These are phyloP conservation scores for Plasmodium coatneyi DNA, from an alignment of 169 alveolate genomes.

Conservation along the genomic window DNA sequence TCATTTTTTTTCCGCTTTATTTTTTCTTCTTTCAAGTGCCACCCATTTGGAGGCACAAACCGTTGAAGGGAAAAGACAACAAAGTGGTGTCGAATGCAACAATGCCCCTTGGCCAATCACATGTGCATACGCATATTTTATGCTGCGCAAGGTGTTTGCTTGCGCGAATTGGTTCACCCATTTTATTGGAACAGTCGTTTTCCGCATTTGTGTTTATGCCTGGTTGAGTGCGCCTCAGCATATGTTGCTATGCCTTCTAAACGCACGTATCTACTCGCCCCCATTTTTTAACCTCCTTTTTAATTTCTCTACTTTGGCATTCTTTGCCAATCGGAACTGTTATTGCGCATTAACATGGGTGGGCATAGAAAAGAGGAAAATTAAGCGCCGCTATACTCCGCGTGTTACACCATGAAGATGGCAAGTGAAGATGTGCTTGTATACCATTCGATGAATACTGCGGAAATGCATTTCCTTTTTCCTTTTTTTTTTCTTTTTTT, in stretches of 20 bases:
- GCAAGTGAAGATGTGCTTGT: not conserved
- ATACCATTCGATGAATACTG: not conserved
- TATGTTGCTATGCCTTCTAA: not conserved
- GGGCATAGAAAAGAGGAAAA: not conserved
- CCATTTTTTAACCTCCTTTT: not conserved
- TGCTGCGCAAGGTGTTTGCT: not conserved
- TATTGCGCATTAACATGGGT: not conserved
- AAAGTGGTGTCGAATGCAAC: not conserved
- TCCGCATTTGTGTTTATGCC: not conserved
- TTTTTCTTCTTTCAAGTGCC: not conserved
- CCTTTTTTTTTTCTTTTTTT: not conserved
- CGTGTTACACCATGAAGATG: not conserved
- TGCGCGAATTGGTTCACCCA: not conserved
- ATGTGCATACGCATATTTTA: not conserved
- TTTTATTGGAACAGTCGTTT: not conserved
- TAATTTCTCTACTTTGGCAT: not conserved
- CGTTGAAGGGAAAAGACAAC: not conserved
- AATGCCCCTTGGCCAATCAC: not conserved
- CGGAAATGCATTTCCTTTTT: not conserved
- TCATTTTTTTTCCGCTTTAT: not conserved
- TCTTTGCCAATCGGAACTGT: not conserved
- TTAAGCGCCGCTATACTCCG: not conserved
- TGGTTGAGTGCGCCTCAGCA: not conserved
- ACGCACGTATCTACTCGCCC: not conserved
- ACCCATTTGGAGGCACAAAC: not conserved